Conservation (phyloP, 768 basidiomycete species). For the Boletus rubescentipes region DNA sequence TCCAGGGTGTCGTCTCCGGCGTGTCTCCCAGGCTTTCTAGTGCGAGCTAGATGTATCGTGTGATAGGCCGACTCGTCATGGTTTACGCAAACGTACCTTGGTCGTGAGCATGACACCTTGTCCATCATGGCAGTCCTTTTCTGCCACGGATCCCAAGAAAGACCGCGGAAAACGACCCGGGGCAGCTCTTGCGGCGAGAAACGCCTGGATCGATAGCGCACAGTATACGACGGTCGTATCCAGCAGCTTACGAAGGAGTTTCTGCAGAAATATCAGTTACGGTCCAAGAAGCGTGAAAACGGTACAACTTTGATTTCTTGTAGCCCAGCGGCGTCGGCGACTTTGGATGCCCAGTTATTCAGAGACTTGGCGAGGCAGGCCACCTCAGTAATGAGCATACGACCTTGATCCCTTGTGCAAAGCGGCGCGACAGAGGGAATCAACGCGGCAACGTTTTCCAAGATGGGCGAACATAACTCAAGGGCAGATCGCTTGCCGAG, state of each 20-base stretch:
- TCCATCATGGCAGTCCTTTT: slow-evolving; percentile 41
- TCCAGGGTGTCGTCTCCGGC: slow-evolving; percentile 2
- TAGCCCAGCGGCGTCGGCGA: neutral
- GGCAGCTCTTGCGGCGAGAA: slow-evolving; percentile 48
- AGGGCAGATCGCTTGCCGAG: slow-evolving; percentile 25
- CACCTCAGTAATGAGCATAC: slow-evolving; percentile 18
- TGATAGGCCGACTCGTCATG: neutral
- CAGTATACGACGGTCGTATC: slow-evolving; percentile 37
- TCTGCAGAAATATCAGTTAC: slow-evolving; percentile 20
- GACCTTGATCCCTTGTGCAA: slow-evolving; percentile 16
- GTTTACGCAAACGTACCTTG: slow-evolving; percentile 37
- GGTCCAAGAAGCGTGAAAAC: neutral
- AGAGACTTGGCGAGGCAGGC: slow-evolving; percentile 17
- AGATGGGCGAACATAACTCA: slow-evolving; percentile 20
- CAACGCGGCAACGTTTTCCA: slow-evolving; percentile 14
- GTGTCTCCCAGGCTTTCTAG: slow-evolving; percentile 34
- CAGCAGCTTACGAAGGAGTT: slow-evolving; percentile 30
- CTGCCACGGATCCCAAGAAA: slow-evolving; percentile 29
- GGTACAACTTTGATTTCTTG: slow-evolving; percentile 22
- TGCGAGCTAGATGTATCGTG: slow-evolving; percentile 22
- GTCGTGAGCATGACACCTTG: slow-evolving; percentile 36
- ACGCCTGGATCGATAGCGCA: slow-evolving; percentile 40
- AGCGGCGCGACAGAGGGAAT: slow-evolving; percentile 17
- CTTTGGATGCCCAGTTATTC: slow-evolving; percentile 13
- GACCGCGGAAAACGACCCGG: slow-evolving; percentile 46